Percentiles rank a stretch among this genome's conserved stretches.
Evolutionary conservation across 495 filamentous ascomycete genomes (phyloP).

Genomic region (Delitschia confertaspora): DNA sequence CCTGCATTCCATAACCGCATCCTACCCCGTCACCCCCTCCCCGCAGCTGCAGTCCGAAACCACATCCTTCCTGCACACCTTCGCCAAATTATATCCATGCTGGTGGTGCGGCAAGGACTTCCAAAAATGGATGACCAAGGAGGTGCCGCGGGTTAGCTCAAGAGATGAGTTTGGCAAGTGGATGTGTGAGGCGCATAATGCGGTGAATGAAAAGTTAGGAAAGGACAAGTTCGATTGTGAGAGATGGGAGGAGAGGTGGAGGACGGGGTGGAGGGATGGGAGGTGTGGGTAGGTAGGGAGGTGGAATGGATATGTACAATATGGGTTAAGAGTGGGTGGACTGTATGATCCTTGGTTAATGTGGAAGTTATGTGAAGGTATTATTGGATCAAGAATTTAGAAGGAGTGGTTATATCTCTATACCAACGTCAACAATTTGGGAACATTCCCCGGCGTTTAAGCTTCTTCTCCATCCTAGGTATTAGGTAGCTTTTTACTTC

Average conservation of each 20-base stretch:
- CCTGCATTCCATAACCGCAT: constrained; percentile 79
- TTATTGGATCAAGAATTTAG: too few relatives aligned
- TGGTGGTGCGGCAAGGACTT: constrained; percentile 94
- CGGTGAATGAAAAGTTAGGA: constrained; percentile 87
- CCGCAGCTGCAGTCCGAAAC: constrained; percentile 62
- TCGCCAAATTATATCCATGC: constrained; percentile 84
- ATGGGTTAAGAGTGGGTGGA: background rate
- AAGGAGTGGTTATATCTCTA: too few relatives aligned
- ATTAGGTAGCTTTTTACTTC: constrained; percentile 1
- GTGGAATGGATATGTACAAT: constrained; percentile 5
- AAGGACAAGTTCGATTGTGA: constrained; percentile 87
- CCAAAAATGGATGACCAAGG: constrained; percentile 63
- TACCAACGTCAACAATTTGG: too few relatives aligned
- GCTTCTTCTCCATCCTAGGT: background rate
- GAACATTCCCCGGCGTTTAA: background rate
- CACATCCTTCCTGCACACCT: constrained; percentile 64
- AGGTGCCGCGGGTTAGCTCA: constrained; percentile 56
- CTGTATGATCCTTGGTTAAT: too few relatives aligned
- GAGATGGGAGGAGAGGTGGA: constrained; percentile 90
- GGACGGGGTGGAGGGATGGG: constrained; percentile 88
- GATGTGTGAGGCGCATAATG: constrained; percentile 98
- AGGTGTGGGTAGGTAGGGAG: constrained; percentile 38
- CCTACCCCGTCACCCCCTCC: constrained; percentile 65
- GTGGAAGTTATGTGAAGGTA: too few relatives aligned
- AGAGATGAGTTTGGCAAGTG: constrained; percentile 75